Conservation (phyloP, 495 filamentous ascomycete genomes). For the Aspergillus steynii region DNA sequence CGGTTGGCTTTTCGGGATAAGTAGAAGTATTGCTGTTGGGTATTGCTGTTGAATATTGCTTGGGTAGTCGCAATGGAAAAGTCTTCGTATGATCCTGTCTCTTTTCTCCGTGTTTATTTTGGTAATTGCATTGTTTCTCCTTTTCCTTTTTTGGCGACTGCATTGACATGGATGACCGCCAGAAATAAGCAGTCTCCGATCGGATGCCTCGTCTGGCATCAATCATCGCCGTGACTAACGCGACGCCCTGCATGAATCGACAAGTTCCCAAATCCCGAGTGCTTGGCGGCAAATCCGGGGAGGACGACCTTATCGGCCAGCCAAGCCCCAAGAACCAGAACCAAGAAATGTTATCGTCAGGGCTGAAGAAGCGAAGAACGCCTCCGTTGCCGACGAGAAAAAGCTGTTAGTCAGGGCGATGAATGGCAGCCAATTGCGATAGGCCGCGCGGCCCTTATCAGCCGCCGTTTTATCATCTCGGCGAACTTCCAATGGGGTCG, state of each 20-base stretch:
- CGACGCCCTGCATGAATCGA: too few species aligned
- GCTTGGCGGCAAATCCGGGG: too few species aligned
- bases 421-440: slow-evolving; percentile 17
- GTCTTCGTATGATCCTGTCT: too few species aligned
- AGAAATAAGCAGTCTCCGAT: too few species aligned
- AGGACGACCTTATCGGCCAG: background rate
- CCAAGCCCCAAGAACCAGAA: background rate
- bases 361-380: background rate
- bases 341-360: background rate
- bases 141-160: too few species aligned
- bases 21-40: background rate
- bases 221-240: too few species aligned
- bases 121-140: too few species aligned
- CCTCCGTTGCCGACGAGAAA: background rate
- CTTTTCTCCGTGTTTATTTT: too few species aligned
- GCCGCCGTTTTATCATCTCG: slow-evolving; percentile 16
- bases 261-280: too few species aligned
- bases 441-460: slow-evolving; percentile 22
- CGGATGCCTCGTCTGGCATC: too few species aligned
- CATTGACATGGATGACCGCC: too few species aligned
- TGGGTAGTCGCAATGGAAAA: too few species aligned
- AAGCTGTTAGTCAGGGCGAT: slow-evolving; percentile 20
- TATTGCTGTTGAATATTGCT: background rate
- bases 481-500: background rate
- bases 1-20: background rate